Percentiles rank a stretch among this genome's conserved stretches.
phyloP scores from a whole-genome alignment of 225 moss, liverwort and hornwort species.

The Lunularia cruciata region DNA sequence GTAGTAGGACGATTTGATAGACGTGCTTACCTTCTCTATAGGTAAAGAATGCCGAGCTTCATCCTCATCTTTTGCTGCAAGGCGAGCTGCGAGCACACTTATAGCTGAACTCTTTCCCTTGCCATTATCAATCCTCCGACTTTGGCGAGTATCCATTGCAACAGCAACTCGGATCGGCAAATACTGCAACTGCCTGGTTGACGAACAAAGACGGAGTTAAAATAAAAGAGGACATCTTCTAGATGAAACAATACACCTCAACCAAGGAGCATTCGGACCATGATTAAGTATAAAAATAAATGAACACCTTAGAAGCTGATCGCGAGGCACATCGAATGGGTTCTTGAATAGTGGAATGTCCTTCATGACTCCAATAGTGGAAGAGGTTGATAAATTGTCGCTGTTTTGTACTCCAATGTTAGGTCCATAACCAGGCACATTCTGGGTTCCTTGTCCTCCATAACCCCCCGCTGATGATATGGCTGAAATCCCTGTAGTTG shows the following conservation, averaged over 20 bases:
- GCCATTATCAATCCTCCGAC: conserved; percentile 74
- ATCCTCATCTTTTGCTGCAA: conserved; percentile 97
- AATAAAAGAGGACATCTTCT: no score
- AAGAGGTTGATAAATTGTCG: conserved; percentile 30
- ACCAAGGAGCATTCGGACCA: no score
- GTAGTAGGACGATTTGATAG: no score
- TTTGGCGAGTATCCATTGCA: conserved; percentile 81
- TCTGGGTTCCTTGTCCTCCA: conserved; percentile 33
- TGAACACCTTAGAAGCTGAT: conserved; percentile 82
- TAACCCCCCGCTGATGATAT: conserved; percentile 25
- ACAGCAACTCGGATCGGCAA: conserved; percentile 89
- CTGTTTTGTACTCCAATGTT: conserved; percentile 35
- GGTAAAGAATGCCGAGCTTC: conserved; percentile 98
- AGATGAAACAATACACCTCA: no score
- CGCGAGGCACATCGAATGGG: conserved; percentile 86
- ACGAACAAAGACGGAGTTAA: background rate
- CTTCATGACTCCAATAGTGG: conserved; percentile 56
- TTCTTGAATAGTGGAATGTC: conserved; percentile 87
- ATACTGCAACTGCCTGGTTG: conserved; percentile 77
- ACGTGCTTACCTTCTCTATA: conserved; percentile 98
- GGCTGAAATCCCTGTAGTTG: conserved; percentile 19
- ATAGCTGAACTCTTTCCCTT: conserved; percentile 71
- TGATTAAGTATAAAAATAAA: background rate
- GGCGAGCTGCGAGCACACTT: conserved; percentile 73
- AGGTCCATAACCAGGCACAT: conserved; percentile 36